These are phyloP conservation scores for Triglochin maritima DNA, from an alignment of 106 monocot species.

Conservation along the genomic window DNA sequence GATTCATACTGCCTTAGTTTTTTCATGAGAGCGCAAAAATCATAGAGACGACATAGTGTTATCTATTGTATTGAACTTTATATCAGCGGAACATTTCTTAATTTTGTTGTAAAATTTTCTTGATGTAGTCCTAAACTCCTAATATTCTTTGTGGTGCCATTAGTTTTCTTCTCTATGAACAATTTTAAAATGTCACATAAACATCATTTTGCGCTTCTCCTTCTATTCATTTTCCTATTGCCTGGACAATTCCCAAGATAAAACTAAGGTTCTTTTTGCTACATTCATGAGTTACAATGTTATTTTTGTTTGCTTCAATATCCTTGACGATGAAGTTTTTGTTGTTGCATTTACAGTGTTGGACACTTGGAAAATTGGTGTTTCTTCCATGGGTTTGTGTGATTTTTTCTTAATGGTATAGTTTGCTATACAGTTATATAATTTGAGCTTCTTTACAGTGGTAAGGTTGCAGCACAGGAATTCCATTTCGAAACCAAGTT, in stretches of 20 bases:
- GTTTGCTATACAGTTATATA: not conserved
- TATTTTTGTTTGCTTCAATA: not conserved
- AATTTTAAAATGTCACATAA: not conserved
- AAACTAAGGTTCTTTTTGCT: not conserved
- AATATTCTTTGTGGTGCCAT: not conserved
- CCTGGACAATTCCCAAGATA: not conserved
- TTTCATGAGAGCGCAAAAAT: too few relatives aligned
- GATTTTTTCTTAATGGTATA: not conserved
- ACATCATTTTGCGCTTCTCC: not conserved
- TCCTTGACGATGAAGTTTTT: not conserved
- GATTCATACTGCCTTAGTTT: too few relatives aligned
- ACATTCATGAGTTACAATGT: not conserved
- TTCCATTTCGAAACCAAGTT: constrained; percentile 10
- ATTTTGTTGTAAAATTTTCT: not conserved
- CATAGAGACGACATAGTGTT: too few relatives aligned
- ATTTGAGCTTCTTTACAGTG: constrained; percentile 23
- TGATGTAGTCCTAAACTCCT: not conserved
- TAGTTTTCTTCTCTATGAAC: not conserved
- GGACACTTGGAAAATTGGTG: too few relatives aligned
- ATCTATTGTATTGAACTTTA: too few relatives aligned
- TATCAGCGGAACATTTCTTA: not conserved
- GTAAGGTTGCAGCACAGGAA: constrained; percentile 18
- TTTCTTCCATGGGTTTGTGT: not conserved
- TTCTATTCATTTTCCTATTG: not conserved
- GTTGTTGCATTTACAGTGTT: not conserved